These are phyloP conservation scores for Aspergillus arachidicola DNA, from an alignment of 2,329 filamentous ascomycete genomes.

Conservation along the genomic window DNA sequence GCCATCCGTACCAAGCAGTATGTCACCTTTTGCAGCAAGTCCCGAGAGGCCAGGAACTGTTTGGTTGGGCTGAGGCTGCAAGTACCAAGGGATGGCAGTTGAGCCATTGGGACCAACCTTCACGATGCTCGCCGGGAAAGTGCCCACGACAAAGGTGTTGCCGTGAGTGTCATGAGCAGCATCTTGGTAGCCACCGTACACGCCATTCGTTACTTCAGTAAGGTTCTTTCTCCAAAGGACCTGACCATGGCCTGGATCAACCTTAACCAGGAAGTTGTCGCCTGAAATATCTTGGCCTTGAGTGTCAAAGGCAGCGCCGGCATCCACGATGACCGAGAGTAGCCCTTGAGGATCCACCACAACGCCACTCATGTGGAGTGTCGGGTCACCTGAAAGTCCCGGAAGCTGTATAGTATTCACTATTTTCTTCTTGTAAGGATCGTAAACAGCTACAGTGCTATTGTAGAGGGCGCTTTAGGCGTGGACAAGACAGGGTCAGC, in stretches of 20 bases:
- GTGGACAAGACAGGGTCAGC: not conserved
- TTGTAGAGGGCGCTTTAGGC: not conserved
- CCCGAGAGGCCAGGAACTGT: not conserved
- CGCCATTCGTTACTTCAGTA: not conserved
- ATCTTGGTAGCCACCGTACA: conserved; percentile 4
- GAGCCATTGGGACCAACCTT: not conserved
- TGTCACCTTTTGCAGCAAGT: not conserved
- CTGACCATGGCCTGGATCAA: not conserved
- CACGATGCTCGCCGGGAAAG: not conserved
- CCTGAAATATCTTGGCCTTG: not conserved
- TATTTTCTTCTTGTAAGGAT: not conserved
- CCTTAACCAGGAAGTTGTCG: not conserved
- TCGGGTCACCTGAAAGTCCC: not conserved
- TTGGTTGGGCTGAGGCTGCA: not conserved
- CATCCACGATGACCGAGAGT: conserved; percentile 2
- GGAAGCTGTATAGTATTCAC: not conserved
- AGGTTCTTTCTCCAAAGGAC: conserved; percentile 4
- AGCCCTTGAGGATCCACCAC: conserved; percentile 1
- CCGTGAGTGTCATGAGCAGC: not conserved
- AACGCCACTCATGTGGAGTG: conserved; percentile 1
- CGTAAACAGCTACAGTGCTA: not conserved
- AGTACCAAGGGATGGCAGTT: not conserved
- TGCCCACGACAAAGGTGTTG: not conserved
- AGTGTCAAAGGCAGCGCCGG: conserved; percentile 4
- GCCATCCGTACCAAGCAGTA: not conserved